phyloP scores from a whole-genome alignment of 2,329 filamentous ascomycete genomes.

The Clonostachys solani region DNA sequence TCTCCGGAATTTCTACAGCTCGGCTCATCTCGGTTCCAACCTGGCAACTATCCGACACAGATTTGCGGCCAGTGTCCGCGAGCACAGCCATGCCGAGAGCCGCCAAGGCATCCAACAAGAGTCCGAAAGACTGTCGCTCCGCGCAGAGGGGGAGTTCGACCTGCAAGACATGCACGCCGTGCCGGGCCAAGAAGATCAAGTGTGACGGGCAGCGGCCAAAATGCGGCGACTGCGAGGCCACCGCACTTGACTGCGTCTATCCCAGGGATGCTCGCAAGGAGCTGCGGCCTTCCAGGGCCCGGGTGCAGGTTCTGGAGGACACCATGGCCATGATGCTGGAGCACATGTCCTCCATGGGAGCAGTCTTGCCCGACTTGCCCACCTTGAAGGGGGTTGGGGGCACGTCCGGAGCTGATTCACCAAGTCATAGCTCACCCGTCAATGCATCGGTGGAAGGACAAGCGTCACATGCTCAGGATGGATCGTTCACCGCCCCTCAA shows the following conservation, averaged over 20 bases:
- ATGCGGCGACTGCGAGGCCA: constrained; percentile 20
- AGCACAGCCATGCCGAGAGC: no score
- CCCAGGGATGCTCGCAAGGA: constrained; percentile 24
- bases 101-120: no score
- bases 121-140: no score
- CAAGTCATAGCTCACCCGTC: background rate
- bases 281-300: constrained; percentile 20
- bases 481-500: no score
- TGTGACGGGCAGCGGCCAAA: constrained; percentile 25
- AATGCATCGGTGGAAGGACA: background rate
- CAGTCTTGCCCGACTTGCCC: constrained; percentile 8
- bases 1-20: no score
- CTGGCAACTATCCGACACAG: no score
- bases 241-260: constrained; percentile 20
- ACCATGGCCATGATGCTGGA: constrained; percentile 20
- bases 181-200: constrained; percentile 27
- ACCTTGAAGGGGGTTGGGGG: no score
- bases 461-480: no score
- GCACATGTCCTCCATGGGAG: constrained; percentile 24
- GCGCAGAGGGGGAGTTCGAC: constrained; percentile 17
- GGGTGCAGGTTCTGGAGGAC: constrained; percentile 20
- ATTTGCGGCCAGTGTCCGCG: no score
- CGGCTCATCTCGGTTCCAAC: no score
- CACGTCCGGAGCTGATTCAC: no score
- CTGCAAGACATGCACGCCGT: constrained; percentile 27